Percentiles rank a stretch among this genome's conserved stretches.
Evolutionary conservation across 805 yeast species (phyloP).

Genomic region (Lachancea cidri): DNA sequence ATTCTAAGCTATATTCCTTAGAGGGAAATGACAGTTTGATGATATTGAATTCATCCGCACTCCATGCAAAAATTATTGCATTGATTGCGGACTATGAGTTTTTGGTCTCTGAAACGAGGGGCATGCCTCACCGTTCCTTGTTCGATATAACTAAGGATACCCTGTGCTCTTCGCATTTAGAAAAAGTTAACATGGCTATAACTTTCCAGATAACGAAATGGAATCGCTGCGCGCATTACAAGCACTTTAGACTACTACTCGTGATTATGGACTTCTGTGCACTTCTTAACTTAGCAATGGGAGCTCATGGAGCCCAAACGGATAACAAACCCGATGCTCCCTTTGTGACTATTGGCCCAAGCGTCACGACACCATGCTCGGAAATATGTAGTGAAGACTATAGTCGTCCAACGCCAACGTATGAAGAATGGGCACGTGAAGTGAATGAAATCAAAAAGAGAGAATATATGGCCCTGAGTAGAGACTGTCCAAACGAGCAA

Average conservation of each 20-base stretch:
- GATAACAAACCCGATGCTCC: not conserved
- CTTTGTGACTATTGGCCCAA: not conserved
- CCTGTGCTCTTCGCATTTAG: not conserved
- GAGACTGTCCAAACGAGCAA: not conserved
- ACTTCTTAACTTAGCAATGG: not conserved
- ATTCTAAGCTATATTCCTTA: not conserved
- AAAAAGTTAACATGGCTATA: not conserved
- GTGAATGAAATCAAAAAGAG: not conserved
- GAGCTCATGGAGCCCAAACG: not conserved
- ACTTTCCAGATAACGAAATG: not conserved
- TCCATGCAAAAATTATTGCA: not conserved
- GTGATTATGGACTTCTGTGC: slow-evolving; percentile 1
- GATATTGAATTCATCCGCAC: not conserved
- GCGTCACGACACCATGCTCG: not conserved
- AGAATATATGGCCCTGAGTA: not conserved
- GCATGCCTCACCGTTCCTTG: not conserved
- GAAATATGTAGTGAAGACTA: not conserved
- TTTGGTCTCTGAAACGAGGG: not conserved
- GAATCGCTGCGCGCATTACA: not conserved
- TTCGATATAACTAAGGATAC: not conserved
- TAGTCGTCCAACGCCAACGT: not conserved
- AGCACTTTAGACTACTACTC: not conserved
- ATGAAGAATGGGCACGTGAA: not conserved
- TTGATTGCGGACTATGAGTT: not conserved
- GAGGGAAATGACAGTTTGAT: not conserved